A percentile compares a stretch with the other conserved stretches of the same genome.
Conservation (phyloP, 257 asterid species). For the Fraxinus cuspidata region DNA sequence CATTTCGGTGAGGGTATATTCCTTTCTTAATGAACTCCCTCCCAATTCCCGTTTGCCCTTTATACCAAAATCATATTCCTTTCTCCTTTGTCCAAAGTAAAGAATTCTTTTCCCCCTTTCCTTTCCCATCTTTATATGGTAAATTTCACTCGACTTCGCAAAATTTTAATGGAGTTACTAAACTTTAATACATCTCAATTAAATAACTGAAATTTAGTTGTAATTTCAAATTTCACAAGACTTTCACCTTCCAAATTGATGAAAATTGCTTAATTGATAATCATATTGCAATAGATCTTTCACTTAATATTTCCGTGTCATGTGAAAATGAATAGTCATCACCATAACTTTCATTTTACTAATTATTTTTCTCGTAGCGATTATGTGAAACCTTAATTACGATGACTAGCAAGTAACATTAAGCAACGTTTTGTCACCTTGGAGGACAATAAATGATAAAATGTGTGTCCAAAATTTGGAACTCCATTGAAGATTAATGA, state of each 20-base stretch:
- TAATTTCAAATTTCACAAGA: background rate
- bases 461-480: no score
- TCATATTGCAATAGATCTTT: background rate
- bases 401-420: background rate
- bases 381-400: background rate
- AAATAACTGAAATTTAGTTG: background rate
- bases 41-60: background rate
- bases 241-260: background rate
- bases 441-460: no score
- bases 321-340: no score
- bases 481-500: no score
- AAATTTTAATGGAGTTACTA: background rate
- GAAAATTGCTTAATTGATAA: background rate
- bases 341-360: no score
- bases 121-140: background rate
- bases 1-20: background rate
- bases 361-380: background rate
- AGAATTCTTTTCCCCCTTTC: background rate
- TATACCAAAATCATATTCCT: background rate
- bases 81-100: background rate
- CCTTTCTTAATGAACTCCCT: background rate
- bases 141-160: background rate
- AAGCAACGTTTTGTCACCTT: no score
- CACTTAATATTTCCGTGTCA: no score
- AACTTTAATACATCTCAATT: background rate